Conservation (phyloP, 768 basidiomycete species). For the Mycena capillaripes region DNA sequence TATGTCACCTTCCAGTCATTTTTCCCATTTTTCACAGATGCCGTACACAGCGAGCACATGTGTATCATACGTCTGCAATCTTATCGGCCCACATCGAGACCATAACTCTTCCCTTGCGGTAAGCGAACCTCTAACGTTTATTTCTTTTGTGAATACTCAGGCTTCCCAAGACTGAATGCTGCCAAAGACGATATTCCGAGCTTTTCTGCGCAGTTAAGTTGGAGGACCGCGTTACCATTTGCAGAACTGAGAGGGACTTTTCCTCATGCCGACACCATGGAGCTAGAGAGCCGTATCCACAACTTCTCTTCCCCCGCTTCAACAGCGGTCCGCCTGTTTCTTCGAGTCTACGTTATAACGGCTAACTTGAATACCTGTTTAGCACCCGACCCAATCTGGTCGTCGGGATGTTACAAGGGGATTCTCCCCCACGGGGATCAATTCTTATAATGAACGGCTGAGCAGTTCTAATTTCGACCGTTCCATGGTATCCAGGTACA, state of each 20-base stretch:
- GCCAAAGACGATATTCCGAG: constrained; percentile 56
- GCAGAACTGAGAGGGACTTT: constrained; percentile 69
- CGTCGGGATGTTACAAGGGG: constrained; percentile 74
- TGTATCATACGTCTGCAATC: constrained; percentile 70
- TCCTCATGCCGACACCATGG: constrained; percentile 47
- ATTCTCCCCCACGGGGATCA: constrained; percentile 55
- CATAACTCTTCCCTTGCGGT: constrained; percentile 73
- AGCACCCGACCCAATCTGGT: constrained; percentile 47
- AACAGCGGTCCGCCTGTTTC: constrained; percentile 21
- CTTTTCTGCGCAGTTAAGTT: constrained; percentile 64
- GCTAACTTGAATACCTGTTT: background rate
- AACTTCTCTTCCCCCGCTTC: constrained; percentile 58
- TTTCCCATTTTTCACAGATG: constrained; percentile 26
- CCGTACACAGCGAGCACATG: constrained; percentile 44
- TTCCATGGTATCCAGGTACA: constrained; percentile 55
- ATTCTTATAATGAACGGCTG: constrained; percentile 57
- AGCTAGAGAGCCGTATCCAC: constrained; percentile 46
- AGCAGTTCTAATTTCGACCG: constrained; percentile 44
- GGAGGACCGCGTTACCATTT: constrained; percentile 67
- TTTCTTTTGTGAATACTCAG: constrained; percentile 2
- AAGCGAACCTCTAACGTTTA: constrained; percentile 11
- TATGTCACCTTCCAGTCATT: constrained; percentile 38
- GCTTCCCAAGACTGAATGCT: constrained; percentile 44
- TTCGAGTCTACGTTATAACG: background rate
- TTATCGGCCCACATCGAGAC: constrained; percentile 72